Percentiles rank a stretch among this genome's conserved stretches.
Evolutionary conservation across 768 basidiomycete species (phyloP).

Genomic region (Lepiota brunneoincarnata): DNA sequence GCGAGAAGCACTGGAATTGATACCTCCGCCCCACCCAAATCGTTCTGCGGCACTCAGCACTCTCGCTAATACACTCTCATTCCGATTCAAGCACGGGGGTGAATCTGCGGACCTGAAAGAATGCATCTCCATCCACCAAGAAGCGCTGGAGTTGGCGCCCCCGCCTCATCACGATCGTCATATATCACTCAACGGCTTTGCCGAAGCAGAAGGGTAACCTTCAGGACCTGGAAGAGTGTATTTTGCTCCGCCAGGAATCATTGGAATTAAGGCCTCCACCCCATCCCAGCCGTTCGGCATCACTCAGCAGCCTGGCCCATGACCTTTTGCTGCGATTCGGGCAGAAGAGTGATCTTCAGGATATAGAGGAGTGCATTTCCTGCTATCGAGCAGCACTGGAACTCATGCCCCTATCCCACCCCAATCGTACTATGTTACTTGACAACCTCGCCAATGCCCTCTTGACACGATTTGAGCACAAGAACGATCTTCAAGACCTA

Average conservation of each 20-base stretch:
- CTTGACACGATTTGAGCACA: background rate
- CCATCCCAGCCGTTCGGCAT: background rate
- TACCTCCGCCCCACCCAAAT: constrained; percentile 11
- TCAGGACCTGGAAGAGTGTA: background rate
- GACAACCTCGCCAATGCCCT: background rate
- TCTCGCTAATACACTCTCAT: constrained; percentile 2
- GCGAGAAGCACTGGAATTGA: constrained; percentile 12
- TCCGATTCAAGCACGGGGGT: constrained; percentile 3
- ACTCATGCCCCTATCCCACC: background rate
- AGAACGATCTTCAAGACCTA: background rate
- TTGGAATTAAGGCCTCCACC: background rate
- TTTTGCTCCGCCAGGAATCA: background rate
- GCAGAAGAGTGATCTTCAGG: background rate
- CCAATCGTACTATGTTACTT: background rate
- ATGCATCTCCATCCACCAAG: constrained; percentile 9
- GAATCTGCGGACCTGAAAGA: constrained; percentile 9
- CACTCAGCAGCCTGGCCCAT: background rate
- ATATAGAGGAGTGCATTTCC: background rate
- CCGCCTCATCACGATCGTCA: constrained; percentile 1
- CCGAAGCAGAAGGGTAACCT: background rate
- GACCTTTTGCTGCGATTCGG: background rate
- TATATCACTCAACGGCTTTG: constrained; percentile 12
- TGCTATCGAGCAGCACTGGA: background rate
- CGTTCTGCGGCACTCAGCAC: constrained; percentile 13
- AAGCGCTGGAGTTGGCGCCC: constrained; percentile 6